These are phyloP conservation scores for Casuarina cunninghamiana DNA, from an alignment of 306 rosid genomes.

Conservation along the genomic window DNA sequence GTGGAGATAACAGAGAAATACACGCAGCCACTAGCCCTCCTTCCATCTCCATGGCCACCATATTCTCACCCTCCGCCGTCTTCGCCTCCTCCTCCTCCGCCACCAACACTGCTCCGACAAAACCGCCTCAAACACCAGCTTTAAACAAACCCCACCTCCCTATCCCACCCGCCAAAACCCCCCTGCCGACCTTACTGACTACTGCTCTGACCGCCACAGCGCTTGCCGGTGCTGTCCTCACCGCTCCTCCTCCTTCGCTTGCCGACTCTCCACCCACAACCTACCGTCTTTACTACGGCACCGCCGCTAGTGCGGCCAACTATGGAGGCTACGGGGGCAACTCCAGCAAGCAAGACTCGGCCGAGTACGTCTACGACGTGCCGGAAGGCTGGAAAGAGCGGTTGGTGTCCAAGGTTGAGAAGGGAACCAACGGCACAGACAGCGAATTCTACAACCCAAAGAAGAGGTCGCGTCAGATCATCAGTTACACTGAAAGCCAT, in stretches of 20 bases:
- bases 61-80: constrained; percentile 54
- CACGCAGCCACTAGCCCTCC: background rate
- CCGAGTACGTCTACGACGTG: constrained; percentile 80
- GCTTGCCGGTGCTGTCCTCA: constrained; percentile 51
- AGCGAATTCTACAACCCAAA: constrained; percentile 87
- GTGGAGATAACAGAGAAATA: background rate
- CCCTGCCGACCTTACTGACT: constrained; percentile 36
- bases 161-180: constrained; percentile 37
- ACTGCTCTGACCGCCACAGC: constrained; percentile 45
- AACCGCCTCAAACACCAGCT: constrained; percentile 1
- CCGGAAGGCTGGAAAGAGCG: constrained; percentile 90
- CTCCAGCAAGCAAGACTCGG: constrained; percentile 72
- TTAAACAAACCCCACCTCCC: constrained; percentile 32
- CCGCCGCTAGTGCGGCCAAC: constrained; percentile 89
- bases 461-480: constrained; percentile 28
- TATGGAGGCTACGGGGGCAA: constrained; percentile 91
- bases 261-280: constrained; percentile 36
- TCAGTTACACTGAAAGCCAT: too few species aligned
- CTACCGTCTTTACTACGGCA: constrained; percentile 79
- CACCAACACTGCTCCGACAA: constrained; percentile 5
- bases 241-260: constrained; percentile 44
- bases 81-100: constrained; percentile 41
- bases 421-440: constrained; percentile 82
- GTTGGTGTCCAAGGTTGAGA: constrained; percentile 79
- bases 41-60: constrained; percentile 54